Base-by-base conservation (phyloP, 2,329 filamentous ascomycete species). In the Proliferodiscus dingleyae region DNA sequence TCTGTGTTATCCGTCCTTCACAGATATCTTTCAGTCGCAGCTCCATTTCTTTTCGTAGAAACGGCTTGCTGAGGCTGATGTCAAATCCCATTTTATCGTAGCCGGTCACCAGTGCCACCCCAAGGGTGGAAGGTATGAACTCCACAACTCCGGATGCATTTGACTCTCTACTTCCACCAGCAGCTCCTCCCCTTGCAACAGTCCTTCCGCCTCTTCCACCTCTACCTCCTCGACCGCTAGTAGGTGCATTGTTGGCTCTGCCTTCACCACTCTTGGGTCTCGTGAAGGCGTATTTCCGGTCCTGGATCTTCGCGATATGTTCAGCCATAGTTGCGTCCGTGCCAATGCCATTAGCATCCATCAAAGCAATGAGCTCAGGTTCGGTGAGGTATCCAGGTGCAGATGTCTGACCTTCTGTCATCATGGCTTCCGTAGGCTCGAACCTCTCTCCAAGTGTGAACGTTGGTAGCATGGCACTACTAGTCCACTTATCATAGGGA, bases 281-380 rank as follows among this genome's bases (percentile, higher is more conserved):
- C 62, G 85, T 83, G 46, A 81, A 79, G 40, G 89, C 91, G 61
- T 98, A 98, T 57, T 90, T 77, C 49, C 93, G 76, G 47, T 90
- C 81, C 66, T 97, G 89, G 58, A 98, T 95, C 67, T 91, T 98
- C 48, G 87, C 82, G 60, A 98, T 98, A 63, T 98, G 93, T 60
- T 98, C 93, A 0, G 93, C 93, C 93, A 98, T 98, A 1, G 93
- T 98, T 5, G 93, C 93, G 69, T 98, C 93, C 8, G 93, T 98
- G 10, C 93, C 93, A 53, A 98, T 98, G 2, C 93, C 93, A 63
- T 98, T 98, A 36, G 89, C 90, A 68, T 98, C 93, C 93, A 98
- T 98, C 9, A 98, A 77, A 3, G 85, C 86, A 62, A 98, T 95
- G 21, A 98, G 74, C 63, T 98, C 93, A 0, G 93, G 90, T 64